Base-by-base conservation (phyloP, 1,284 basidiomycete genomes). In the Tremellales sp. region DNA sequence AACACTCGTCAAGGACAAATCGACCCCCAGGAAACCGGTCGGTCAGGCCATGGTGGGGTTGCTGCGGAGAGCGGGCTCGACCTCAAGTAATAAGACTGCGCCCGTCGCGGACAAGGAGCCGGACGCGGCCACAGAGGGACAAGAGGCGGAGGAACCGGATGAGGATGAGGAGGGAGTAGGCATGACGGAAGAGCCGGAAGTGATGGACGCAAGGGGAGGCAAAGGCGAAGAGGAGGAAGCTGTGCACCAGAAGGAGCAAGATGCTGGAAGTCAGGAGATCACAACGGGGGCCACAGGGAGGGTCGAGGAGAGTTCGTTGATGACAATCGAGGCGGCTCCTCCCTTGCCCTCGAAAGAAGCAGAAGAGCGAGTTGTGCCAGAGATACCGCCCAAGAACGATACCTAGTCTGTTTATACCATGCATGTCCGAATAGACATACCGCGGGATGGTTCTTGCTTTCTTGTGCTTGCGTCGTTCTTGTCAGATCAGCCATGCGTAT, bases 1-100 rank as follows among this genome's bases (percentile, higher is more conserved):
- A 68, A 87, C 81, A 8, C 80, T 92, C 40, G 82, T 92, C 44
- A 75, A 79, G 39, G 87, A 91, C 66, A 89, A 90, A 66, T 61
- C 63, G 1, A 58, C 60, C 1, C 73, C 72, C 1, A 54, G 66
- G 14, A 60, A 62, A 36, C 55, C 63, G n/a, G 61, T 71, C 34
- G 58, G 54, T 2, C 53, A 53, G 26, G 53, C 65, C 1, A 58
- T 72, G 56, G 54, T 57, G 40, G 68, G 67, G 8, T 49, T 74
- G 12, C 48, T 73, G 27, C 55, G 65, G 7, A 51, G 71, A 37
- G 54, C 54, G 9, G 40, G 21, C n/a, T 45, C 50, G n/a, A 53
- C 38, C 31, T 47, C 36, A 19, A 28, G 37, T 18, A 3, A 27
- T 40, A 35, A 9, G 45, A 48, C 5, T 45, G 39, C 34, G 26